These are phyloP conservation scores for Dactylis glomerata DNA, from an alignment of 176 grass and related monocot species.

Conservation along the genomic window DNA sequence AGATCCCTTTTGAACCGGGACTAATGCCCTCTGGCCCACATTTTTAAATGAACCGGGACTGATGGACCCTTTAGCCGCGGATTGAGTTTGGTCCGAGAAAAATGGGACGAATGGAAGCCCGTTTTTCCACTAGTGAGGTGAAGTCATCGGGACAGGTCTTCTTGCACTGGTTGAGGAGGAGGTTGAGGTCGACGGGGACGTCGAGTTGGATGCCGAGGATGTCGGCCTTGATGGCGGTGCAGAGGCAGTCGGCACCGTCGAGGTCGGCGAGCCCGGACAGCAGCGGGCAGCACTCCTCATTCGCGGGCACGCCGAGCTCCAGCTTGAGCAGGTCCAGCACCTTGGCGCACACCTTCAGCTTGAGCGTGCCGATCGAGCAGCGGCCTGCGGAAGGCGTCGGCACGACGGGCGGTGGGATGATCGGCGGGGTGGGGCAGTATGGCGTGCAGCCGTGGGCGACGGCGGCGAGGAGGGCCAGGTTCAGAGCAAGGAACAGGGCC, in stretches of 20 bases:
- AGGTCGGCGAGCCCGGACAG: not conserved
- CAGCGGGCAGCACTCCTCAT: constrained; percentile 33
- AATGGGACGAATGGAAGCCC: too few species aligned
- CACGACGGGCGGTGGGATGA: not conserved
- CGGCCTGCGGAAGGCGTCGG: not conserved
- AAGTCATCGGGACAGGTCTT: not conserved
- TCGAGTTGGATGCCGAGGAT: constrained; percentile 39
- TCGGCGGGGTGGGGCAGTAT: constrained; percentile 14
- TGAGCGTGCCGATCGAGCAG: constrained; percentile 45
- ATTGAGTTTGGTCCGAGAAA: too few species aligned
- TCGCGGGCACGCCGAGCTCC: constrained; percentile 7
- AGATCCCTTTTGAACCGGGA: too few species aligned
- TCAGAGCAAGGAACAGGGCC: constrained; percentile 27
- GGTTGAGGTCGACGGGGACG: not conserved
- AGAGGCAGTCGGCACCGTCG: not conserved
- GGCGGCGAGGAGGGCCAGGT: constrained; percentile 21
- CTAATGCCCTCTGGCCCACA: too few species aligned
- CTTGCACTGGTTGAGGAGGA: constrained; percentile 1
- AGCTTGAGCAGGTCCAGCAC: constrained; percentile 42
- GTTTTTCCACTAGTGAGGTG: too few species aligned
- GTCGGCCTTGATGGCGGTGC: constrained; percentile 2
- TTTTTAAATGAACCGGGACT: too few species aligned
- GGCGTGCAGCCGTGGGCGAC: constrained; percentile 21
- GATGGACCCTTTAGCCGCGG: too few species aligned
- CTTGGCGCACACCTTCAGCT: constrained; percentile 29